A percentile compares a stretch with the other conserved stretches of the same genome.
Conservation (phyloP, 2,329 filamentous ascomycete genomes). For the Aspergillus sp. region DNA sequence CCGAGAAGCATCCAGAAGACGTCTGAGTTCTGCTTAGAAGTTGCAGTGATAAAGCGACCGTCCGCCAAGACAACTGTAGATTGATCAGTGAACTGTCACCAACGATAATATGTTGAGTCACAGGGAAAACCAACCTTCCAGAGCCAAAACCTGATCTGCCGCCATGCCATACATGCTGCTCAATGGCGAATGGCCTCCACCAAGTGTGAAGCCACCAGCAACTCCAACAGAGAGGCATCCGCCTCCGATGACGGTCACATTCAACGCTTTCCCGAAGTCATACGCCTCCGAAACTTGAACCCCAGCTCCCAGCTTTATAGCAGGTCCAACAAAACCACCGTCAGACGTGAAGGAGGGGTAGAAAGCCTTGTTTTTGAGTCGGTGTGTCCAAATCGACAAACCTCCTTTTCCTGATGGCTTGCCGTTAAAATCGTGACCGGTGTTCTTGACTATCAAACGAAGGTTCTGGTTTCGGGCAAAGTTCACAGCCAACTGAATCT, state of each 20-base stretch:
- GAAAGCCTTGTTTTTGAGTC: constrained; percentile 24
- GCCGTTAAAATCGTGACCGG: constrained; percentile 52
- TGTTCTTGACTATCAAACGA: constrained; percentile 46
- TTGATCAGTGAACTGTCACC: neutral
- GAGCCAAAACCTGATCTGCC: constrained; percentile 57
- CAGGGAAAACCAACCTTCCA: constrained; percentile 35
- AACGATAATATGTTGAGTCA: neutral
- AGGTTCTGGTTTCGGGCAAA: constrained; percentile 32
- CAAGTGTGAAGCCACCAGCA: constrained; percentile 47
- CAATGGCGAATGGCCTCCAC: constrained; percentile 48
- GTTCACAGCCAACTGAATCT: constrained; percentile 38
- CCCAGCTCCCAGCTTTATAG: constrained; percentile 57
- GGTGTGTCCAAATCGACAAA: constrained; percentile 28
- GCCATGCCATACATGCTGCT: constrained; percentile 55
- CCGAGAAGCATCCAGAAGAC: constrained; percentile 56
- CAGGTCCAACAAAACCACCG: constrained; percentile 50
- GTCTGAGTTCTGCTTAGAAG: constrained; percentile 33
- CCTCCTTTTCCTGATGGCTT: constrained; percentile 60
- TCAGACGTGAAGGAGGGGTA: constrained; percentile 39
- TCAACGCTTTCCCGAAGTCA: constrained; percentile 45
- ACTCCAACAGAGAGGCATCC: constrained; percentile 55
- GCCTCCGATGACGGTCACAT: constrained; percentile 56
- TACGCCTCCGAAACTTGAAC: constrained; percentile 54
- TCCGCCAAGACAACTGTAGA: constrained; percentile 19
- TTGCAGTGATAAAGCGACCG: constrained; percentile 25